phyloP scores from a whole-genome alignment of 495 filamentous ascomycete species.

The Recurvomyces mirabilis region DNA sequence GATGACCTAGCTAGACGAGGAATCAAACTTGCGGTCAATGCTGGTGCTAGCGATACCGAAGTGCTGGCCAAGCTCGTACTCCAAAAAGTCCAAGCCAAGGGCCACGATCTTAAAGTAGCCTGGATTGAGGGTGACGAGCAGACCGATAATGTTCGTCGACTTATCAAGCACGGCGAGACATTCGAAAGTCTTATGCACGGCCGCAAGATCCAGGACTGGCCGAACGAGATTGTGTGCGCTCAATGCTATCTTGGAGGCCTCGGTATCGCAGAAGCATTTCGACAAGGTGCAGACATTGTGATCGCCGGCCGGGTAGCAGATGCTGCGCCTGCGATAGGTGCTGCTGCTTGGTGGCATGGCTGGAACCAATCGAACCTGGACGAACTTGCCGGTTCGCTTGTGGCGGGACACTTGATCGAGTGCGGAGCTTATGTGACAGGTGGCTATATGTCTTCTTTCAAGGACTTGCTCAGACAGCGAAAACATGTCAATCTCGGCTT shows the following conservation, averaged over 20 bases:
- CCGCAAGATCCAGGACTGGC: constrained; percentile 23
- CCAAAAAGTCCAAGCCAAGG: constrained; percentile 16
- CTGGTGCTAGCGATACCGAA: constrained; percentile 25
- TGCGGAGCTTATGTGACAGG: constrained; percentile 25
- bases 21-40: constrained; percentile 27
- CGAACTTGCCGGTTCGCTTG: constrained; percentile 25
- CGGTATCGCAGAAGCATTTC: constrained; percentile 24
- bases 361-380: constrained; percentile 22
- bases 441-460: constrained; percentile 23
- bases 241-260: constrained; percentile 26
- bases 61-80: constrained; percentile 23
- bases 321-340: constrained; percentile 25
- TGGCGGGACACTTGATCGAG: constrained; percentile 27
- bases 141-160: constrained; percentile 19
- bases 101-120: constrained; percentile 22
- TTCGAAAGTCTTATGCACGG: constrained; percentile 24
- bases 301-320: constrained; percentile 25
- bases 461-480: constrained; percentile 18
- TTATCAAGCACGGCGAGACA: constrained; percentile 23
- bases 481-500: constrained; percentile 24
- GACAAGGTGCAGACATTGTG: constrained; percentile 26
- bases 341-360: constrained; percentile 28
- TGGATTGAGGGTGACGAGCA: constrained; percentile 28
- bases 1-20: constrained; percentile 16
- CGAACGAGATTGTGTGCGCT: constrained; percentile 22